Evolutionary conservation across 305 asterid genomes (phyloP).

Genomic region (Solanum hybrid): DNA sequence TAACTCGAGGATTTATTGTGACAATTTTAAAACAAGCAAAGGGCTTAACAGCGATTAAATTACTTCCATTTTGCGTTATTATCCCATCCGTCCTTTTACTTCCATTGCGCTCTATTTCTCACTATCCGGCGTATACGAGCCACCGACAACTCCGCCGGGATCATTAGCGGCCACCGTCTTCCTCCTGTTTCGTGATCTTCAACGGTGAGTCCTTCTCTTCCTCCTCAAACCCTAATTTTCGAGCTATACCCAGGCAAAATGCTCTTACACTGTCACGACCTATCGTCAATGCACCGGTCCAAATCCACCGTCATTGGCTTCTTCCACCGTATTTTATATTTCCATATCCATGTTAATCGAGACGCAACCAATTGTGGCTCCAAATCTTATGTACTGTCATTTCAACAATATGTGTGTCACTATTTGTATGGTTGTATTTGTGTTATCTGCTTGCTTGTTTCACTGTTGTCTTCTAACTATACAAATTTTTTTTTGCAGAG

Average conservation of each 20-base stretch:
- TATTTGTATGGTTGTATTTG: not conserved
- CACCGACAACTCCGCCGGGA: not conserved
- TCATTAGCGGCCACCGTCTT: not conserved
- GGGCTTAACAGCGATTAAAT: not conserved
- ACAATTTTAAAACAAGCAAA: not conserved
- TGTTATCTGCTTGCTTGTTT: not conserved
- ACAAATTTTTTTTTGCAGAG: not conserved
- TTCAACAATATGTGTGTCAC: not conserved
- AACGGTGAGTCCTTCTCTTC: not conserved
- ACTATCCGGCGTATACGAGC: not conserved
- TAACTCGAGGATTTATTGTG: not conserved
- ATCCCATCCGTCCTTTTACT: not conserved
- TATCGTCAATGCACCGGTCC: not conserved
- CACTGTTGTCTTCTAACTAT: not conserved
- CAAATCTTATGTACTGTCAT: not conserved
- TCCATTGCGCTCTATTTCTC: not conserved
- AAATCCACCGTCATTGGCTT: not conserved
- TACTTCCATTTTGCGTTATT: not conserved
- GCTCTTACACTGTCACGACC: not conserved
- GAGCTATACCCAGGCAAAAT: not conserved
- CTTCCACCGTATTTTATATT: not conserved
- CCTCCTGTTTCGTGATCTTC: not conserved
- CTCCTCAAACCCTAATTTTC: not conserved
- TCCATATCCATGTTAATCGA: not conserved
- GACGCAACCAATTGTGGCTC: not conserved